Conservation (phyloP, 257 asterid genomes). For the Echium plantagineum region DNA sequence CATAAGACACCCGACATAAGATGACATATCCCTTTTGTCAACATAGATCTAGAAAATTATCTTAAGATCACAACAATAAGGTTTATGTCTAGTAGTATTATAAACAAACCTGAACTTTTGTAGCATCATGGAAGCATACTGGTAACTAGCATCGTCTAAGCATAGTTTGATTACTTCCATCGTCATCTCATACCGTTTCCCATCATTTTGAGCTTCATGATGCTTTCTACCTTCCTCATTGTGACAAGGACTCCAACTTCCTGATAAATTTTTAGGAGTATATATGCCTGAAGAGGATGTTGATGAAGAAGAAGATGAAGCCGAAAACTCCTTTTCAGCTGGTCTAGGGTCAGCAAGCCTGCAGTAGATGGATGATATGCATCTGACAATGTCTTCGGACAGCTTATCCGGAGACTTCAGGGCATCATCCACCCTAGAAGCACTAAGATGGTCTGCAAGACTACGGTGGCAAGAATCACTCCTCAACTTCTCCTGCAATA, state of each 20-base stretch:
- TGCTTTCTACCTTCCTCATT: constrained; percentile 35
- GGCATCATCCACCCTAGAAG: constrained; percentile 31
- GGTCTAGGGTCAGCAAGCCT: constrained; percentile 41
- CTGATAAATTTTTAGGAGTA: constrained; percentile 70
- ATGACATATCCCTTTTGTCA: too few relatives aligned
- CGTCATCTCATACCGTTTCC: constrained; percentile 35
- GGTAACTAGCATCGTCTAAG: constrained; percentile 60
- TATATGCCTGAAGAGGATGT: constrained; percentile 66
- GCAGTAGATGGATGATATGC: constrained; percentile 75
- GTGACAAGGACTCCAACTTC: constrained; percentile 69
- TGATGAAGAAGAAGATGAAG: constrained; percentile 65
- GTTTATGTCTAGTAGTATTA: background rate
- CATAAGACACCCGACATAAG: too few relatives aligned
- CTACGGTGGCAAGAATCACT: constrained; percentile 35
- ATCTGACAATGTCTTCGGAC: constrained; percentile 65
- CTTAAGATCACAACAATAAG: too few relatives aligned
- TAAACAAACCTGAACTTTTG: constrained; percentile 63
- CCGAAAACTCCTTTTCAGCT: constrained; percentile 37
- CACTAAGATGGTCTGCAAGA: constrained; percentile 72
- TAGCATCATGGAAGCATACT: constrained; percentile 60
- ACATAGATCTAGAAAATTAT: background rate
- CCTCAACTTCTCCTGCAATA: constrained; percentile 46
- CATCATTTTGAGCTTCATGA: constrained; percentile 38
- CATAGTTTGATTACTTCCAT: constrained; percentile 44
- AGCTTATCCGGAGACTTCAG: constrained; percentile 45